Percentiles rank a stretch among this genome's conserved stretches.
Evolutionary conservation across 148 eudicot species (phyloP).

Genomic region (Polygonum aviculare): DNA sequence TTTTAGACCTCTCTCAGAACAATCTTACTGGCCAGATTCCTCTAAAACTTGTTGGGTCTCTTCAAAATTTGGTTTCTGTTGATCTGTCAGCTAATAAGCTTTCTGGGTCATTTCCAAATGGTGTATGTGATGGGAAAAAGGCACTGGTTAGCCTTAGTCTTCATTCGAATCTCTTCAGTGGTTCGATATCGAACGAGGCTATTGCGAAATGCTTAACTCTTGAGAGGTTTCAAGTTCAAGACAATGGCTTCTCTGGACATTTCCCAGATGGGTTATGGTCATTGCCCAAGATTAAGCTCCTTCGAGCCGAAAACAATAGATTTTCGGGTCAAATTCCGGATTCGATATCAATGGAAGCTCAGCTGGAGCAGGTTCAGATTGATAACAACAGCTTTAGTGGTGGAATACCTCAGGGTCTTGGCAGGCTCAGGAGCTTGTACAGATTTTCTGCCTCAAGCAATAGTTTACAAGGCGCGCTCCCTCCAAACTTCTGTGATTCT

Average conservation of each 20-base stretch:
- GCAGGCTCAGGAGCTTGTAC: constrained; percentile 54
- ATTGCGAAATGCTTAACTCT: constrained; percentile 48
- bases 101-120: constrained; percentile 56
- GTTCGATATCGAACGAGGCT: constrained; percentile 34
- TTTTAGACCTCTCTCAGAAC: constrained; percentile 74
- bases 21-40: constrained; percentile 68
- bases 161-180: constrained; percentile 64
- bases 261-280: constrained; percentile 77
- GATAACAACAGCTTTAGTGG: constrained; percentile 80
- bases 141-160: constrained; percentile 39
- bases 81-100: constrained; percentile 80
- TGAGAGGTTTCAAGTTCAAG: constrained; percentile 72
- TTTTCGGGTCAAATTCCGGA: constrained; percentile 72
- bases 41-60: constrained; percentile 30
- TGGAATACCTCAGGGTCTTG: constrained; percentile 64
- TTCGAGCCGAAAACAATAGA: constrained; percentile 76
- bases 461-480: constrained; percentile 54
- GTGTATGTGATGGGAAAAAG: constrained; percentile 36
- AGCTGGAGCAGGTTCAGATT: constrained; percentile 88
- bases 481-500: constrained; percentile 81
- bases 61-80: constrained; percentile 51
- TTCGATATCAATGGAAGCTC: constrained; percentile 44
- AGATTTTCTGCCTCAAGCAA: constrained; percentile 86
- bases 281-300: constrained; percentile 63
- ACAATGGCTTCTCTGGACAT: constrained; percentile 62